These are phyloP conservation scores for Debaryomycetaceae sp. DNA, from an alignment of 1,139 yeast species.

Conservation along the genomic window DNA sequence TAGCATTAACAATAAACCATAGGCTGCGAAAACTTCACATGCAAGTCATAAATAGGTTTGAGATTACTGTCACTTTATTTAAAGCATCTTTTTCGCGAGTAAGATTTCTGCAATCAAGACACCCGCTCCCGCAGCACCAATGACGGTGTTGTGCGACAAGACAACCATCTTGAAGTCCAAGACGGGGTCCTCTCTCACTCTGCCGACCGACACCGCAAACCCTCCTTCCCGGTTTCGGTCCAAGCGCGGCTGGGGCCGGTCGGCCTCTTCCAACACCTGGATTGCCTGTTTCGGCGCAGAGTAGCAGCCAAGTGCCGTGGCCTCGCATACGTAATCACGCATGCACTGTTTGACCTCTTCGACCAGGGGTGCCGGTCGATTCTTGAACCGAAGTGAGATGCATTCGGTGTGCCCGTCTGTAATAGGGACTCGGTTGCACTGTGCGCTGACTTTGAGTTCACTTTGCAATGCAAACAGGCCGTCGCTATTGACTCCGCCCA, in stretches of 20 bases:
- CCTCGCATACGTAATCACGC: constrained; percentile 75
- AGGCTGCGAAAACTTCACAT: no score
- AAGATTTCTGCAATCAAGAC: constrained; percentile 88
- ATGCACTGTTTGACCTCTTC: constrained; percentile 68
- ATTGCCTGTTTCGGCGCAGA: constrained; percentile 92
- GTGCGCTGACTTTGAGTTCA: constrained; percentile 80
- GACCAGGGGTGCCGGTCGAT: constrained; percentile 74
- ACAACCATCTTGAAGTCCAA: constrained; percentile 94
- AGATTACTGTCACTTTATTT: no score
- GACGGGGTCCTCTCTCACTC: constrained; percentile 87
- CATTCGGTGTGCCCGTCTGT: constrained; percentile 98
- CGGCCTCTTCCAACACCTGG: constrained; percentile 80
- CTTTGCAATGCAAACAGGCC: constrained; percentile 58
- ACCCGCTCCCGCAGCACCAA: constrained; percentile 99
- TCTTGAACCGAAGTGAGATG: constrained; percentile 73
- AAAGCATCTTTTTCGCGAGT: constrained; percentile 39
- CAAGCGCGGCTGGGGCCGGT: constrained; percentile 96
- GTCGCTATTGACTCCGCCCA: constrained; percentile 50
- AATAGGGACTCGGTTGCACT: constrained; percentile 94
- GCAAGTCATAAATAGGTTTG: no score
- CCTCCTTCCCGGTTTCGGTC: constrained; percentile 96
- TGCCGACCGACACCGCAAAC: constrained; percentile 90
- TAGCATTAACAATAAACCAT: no score
- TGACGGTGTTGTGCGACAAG: constrained; percentile 88
- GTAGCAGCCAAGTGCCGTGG: constrained; percentile 62